These are phyloP conservation scores for Dictyostelium purpureum DNA, from an alignment of 78 protist species.

Conservation along the genomic window DNA sequence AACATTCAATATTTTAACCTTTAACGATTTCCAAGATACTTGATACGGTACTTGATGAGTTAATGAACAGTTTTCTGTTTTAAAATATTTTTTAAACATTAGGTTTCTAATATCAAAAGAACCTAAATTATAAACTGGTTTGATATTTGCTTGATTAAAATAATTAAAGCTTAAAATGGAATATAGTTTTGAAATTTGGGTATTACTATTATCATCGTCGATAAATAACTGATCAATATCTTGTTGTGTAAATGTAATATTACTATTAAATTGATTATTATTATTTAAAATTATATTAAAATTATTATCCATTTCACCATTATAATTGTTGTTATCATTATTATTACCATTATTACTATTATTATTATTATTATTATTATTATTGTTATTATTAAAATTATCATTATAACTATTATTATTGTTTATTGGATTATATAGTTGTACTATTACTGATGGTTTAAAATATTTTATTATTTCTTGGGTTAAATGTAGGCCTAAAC, in stretches of 20 bases:
- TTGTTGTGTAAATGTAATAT: not conserved
- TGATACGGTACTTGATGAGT: slow-evolving; percentile 24
- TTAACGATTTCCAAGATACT: slow-evolving; percentile 27
- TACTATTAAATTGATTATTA: not conserved
- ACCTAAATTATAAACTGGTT: not conserved
- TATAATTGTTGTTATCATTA: not conserved
- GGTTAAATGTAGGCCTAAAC: slow-evolving; percentile 9
- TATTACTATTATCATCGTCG: not conserved
- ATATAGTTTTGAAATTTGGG: not conserved
- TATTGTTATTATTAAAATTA: not conserved
- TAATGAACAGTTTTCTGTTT: not conserved
- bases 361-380: not conserved
- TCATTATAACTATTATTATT: not conserved
- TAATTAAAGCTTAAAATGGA: not conserved
- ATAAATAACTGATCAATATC: not conserved
- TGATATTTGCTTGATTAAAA: not conserved
- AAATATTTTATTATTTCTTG: slow-evolving; percentile 29
- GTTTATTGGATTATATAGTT: not conserved
- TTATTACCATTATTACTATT: not conserved
- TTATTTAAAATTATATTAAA: too few relatives aligned
- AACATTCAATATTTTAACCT: not conserved
- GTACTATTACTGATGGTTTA: slow-evolving; percentile 2
- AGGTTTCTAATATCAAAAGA: not conserved
- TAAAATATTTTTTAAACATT: not conserved
- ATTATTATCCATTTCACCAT: too few relatives aligned